Conservation (phyloP, 2,329 filamentous ascomycete genomes). For the Pseudocercospora musae region DNA sequence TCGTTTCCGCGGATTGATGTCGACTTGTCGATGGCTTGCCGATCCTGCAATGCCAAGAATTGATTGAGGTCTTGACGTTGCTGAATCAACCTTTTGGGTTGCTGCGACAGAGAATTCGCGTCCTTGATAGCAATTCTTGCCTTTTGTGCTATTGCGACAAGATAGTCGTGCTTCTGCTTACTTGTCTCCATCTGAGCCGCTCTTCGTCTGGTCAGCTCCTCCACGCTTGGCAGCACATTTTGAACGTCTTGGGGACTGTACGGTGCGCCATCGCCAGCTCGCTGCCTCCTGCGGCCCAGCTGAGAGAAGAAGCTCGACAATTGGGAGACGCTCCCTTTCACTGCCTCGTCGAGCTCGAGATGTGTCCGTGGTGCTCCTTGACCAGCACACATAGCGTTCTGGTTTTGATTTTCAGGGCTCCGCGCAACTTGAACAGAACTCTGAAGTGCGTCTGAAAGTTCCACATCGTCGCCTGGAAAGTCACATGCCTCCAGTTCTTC, state of each 20-base stretch:
- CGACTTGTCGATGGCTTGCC: neutral
- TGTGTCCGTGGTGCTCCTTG: neutral
- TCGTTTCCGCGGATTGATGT: neutral
- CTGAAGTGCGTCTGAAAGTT: neutral
- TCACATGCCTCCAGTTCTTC: constrained; percentile 27
- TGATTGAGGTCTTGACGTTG: neutral
- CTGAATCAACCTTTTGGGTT: neutral
- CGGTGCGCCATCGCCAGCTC: neutral
- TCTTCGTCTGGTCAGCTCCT: neutral
- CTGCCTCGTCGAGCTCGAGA: neutral
- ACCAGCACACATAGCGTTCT: neutral
- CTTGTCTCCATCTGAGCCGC: neutral
- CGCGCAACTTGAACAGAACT: neutral
- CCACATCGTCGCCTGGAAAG: constrained; percentile 11
- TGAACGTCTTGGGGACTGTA: neutral
- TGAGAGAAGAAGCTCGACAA: neutral
- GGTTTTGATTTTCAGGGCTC: neutral
- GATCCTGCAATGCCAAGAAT: neutral
- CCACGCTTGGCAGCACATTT: neutral
- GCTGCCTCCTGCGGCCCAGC: neutral
- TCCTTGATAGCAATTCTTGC: neutral
- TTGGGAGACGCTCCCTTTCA: neutral
- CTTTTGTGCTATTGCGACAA: neutral
- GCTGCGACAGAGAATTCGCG: neutral
- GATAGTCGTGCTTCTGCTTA: neutral